Evolutionary conservation across 495 filamentous ascomycete species (phyloP), one percentile per base, ranked within the genome.

Genomic region (Talaromyces adpressus): DNA sequence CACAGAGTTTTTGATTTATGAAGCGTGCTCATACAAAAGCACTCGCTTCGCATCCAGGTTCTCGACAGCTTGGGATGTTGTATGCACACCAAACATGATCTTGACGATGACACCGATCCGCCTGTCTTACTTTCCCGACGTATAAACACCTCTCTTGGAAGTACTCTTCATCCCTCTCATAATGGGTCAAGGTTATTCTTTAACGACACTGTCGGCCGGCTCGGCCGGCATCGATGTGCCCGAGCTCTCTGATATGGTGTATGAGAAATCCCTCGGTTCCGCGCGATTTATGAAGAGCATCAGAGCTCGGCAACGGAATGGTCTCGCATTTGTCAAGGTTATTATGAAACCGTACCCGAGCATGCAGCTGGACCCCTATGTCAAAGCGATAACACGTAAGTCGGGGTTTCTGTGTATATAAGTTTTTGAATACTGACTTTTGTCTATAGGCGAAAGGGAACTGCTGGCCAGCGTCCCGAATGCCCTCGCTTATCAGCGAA

Each of bases 261-360:
- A 97, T 80, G 94, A 99, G 74, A 93, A 89, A 75, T 90, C 92
- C 16, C 87, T 98, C 70, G 95, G 94, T 54, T 89, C 87, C 62
- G 92, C 91, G n/a, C 85, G 94, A 30, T 97, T 99, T 70, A 93
- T 98, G 87, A 98, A 98, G 76, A 93, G 89, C 66, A 92, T 98
- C 65, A 85, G 93, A 64, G 95, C 95, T 18, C 82, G 92, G 57
- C 89, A 95, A 71, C 87, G 87, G 56, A 89, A 96, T 81, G 94
- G 95, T 56, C 77, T 96, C 18, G 92, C 94, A 22, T 87, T 97
- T 61, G 91, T 92, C 69, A 98, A 97, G 77, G 87, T 96, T 14
- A 88, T 96, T 61, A 89, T 97, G 77, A 99, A 98, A 72, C 92
- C 93, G 14, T 95, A 83, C 66, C 75, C 86, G 12, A 83, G 84